Conservation (phyloP, 129 eudicot species). For the Cynara cardunculus region DNA sequence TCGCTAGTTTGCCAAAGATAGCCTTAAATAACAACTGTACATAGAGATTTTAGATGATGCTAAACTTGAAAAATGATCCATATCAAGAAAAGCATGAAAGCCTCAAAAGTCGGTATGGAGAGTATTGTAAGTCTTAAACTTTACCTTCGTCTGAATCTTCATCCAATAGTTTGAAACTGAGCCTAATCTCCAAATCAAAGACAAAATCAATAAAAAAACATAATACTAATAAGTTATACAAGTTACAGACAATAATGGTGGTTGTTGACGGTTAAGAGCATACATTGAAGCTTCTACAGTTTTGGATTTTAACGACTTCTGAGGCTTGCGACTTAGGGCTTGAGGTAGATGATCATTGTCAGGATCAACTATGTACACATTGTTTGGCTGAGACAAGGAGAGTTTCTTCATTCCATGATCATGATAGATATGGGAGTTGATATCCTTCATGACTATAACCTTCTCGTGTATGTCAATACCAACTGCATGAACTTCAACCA, state of each 20-base stretch:
- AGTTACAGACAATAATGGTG: not conserved
- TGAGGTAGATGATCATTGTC: conserved; percentile 22
- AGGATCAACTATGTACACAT: conserved; percentile 38
- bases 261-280: conserved; percentile 14
- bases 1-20: not conserved
- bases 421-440: conserved; percentile 10
- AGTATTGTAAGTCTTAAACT: not conserved
- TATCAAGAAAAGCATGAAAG: not conserved
- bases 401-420: conserved; percentile 40
- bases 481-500: conserved; percentile 51
- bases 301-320: conserved; percentile 25
- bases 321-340: conserved; percentile 25
- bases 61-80: conserved; percentile 6
- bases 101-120: not conserved
- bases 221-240: not conserved
- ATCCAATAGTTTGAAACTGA: conserved; percentile 82
- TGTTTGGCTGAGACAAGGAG: conserved; percentile 43
- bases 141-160: conserved; percentile 79
- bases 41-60: conserved; percentile 7
- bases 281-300: conserved; percentile 47
- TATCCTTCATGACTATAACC: conserved; percentile 43
- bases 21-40: conserved; percentile 10
- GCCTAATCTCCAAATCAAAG: conserved; percentile 46
- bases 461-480: conserved; percentile 85
- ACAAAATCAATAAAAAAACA: not conserved